phyloP scores from a whole-genome alignment of 306 rosid genomes.

The Geum urbanum region DNA sequence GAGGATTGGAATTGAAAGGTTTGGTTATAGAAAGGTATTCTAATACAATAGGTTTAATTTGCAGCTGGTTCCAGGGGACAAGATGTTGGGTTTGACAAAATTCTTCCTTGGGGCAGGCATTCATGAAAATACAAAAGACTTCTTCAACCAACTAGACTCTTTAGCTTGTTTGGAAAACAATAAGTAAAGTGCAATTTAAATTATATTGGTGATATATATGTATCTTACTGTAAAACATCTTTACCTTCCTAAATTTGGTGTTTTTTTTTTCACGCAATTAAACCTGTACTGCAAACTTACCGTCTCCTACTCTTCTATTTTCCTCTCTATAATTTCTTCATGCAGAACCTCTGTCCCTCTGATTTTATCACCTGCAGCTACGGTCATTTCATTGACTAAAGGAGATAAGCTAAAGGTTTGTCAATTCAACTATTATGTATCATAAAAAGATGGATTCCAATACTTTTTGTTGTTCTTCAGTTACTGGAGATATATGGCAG shows the following conservation, averaged over 20 bases:
- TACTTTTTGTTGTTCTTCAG: background rate
- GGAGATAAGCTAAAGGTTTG: slow-evolving; percentile 77
- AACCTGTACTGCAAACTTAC: background rate
- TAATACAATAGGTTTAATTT: slow-evolving; percentile 39
- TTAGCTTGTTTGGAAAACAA: slow-evolving; percentile 76
- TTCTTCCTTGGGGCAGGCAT: slow-evolving; percentile 86
- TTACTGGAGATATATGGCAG: background rate
- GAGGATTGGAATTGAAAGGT: no score
- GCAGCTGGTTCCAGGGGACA: slow-evolving; percentile 79
- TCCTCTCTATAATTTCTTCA: slow-evolving; percentile 22
- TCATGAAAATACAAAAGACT: slow-evolving; percentile 87
- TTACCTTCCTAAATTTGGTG: background rate
- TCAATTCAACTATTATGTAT: slow-evolving; percentile 11
- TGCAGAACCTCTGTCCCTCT: slow-evolving; percentile 75
- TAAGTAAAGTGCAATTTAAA: slow-evolving; percentile 43
- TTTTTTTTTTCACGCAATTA: background rate
- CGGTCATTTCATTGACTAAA: slow-evolving; percentile 74
- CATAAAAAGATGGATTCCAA: background rate
- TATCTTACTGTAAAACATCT: background rate
- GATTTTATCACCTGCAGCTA: slow-evolving; percentile 74
- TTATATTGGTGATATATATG: background rate
- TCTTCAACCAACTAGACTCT: slow-evolving; percentile 82
- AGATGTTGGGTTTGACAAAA: slow-evolving; percentile 81
- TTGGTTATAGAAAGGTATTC: slow-evolving; percentile 11
- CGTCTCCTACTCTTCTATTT: background rate